Percentiles rank a stretch among this genome's conserved stretches.
phyloP scores from a whole-genome alignment of 2,329 filamentous ascomycete genomes.

The Microascus cirrosus region DNA sequence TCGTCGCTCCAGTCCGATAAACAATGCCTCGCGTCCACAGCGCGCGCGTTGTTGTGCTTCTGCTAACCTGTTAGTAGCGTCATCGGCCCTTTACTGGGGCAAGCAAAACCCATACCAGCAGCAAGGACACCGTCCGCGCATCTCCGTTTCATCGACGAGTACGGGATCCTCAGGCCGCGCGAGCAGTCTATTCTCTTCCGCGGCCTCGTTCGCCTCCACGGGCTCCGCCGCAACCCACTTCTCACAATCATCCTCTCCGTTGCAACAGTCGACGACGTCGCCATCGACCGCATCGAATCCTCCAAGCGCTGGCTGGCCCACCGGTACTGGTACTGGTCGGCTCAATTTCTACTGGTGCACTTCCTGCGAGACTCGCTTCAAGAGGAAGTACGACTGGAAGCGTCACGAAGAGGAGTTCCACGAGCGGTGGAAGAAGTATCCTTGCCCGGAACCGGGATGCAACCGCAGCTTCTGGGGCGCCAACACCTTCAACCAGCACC shows the following conservation, averaged over 20 bases:
- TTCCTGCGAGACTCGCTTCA: conserved; percentile 52
- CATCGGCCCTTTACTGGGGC: background rate
- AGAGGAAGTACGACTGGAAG: conserved; percentile 60
- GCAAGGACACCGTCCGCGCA: conserved; percentile 21
- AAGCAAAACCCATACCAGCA: conserved; percentile 6
- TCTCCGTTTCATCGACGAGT: conserved; percentile 38
- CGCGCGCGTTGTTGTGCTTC: background rate
- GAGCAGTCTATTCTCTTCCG: conserved; percentile 28
- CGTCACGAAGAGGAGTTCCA: conserved; percentile 60
- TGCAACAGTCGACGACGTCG: conserved; percentile 11
- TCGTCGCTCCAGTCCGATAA: background rate
- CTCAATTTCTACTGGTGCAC: conserved; percentile 45
- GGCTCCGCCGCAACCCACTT: conserved; percentile 16
- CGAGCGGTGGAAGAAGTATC: conserved; percentile 57
- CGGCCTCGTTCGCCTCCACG: conserved; percentile 14
- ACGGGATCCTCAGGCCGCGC: conserved; percentile 36
- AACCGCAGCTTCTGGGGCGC: conserved; percentile 58
- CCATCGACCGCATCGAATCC: background rate
- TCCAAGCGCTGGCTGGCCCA: conserved; percentile 6
- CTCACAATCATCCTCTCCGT: conserved; percentile 23
- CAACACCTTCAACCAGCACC: conserved; percentile 58
- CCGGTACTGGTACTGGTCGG: conserved; percentile 3
- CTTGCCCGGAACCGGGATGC: conserved; percentile 50
- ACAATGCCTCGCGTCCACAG: background rate
- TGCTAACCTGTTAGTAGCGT: background rate